phyloP scores from a whole-genome alignment of 2,329 filamentous ascomycete genomes.

The Botrytis deweyae region DNA sequence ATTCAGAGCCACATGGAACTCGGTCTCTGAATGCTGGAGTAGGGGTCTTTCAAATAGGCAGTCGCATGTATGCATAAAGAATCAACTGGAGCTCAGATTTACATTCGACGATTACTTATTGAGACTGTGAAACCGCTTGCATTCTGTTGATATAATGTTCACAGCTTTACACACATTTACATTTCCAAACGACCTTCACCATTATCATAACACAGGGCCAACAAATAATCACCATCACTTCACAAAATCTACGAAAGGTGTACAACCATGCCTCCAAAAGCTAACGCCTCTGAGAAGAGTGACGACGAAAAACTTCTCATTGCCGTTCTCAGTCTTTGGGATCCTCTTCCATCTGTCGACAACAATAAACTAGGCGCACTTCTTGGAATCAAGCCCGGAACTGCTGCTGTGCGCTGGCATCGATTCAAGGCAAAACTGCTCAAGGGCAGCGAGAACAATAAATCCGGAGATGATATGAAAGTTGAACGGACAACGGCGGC shows the following conservation, averaged over 20 bases:
- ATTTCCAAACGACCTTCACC: background rate
- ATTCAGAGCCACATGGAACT: background rate
- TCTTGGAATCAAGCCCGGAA: background rate
- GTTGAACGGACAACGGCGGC: background rate
- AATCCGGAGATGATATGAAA: background rate
- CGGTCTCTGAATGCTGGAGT: background rate
- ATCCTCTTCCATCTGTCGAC: background rate
- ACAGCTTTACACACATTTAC: too few relatives aligned
- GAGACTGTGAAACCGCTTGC: background rate
- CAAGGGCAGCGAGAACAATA: background rate
- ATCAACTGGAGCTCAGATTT: background rate
- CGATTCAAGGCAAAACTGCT: background rate
- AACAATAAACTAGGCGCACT: background rate
- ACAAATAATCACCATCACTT: background rate
- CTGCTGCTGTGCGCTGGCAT: background rate
- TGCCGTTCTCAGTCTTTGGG: background rate
- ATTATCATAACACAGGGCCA: background rate
- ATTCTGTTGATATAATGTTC: background rate
- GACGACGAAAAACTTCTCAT: slow-evolving; percentile 3
- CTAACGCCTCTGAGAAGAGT: background rate
- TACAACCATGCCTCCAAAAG: background rate
- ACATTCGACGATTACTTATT: background rate
- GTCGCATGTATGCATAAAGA: background rate
- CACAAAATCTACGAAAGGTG: background rate
- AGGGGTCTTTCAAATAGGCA: background rate